Conservation (phyloP, 2,329 filamentous ascomycete species). For the Scleromitrula shiraiana region DNA sequence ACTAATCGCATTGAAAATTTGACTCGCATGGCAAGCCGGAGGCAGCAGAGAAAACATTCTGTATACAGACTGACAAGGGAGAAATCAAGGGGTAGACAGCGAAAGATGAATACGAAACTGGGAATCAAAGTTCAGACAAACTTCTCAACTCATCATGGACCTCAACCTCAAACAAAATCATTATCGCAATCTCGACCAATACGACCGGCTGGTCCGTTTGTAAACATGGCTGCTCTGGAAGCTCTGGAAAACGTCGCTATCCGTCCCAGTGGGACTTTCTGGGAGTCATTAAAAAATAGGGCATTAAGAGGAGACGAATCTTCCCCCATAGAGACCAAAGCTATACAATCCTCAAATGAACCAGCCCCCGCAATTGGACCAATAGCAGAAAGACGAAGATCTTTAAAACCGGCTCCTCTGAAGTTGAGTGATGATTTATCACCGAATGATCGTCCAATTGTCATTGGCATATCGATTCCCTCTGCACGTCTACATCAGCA, state of each 20-base stretch:
- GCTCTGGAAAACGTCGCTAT: conserved; percentile 41
- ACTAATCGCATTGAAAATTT: conserved; percentile 11
- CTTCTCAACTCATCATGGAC: conserved; percentile 43
- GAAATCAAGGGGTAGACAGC: conserved; percentile 54
- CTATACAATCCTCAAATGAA: neutral
- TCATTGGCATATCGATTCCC: conserved; percentile 62
- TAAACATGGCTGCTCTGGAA: conserved; percentile 49
- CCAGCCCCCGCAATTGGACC: neutral
- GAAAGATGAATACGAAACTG: conserved; percentile 50
- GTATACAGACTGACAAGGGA: conserved; percentile 32
- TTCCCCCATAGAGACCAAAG: conserved; percentile 2
- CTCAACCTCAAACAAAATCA: conserved; percentile 36
- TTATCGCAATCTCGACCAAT: conserved; percentile 20
- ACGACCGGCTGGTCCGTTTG: conserved; percentile 28
- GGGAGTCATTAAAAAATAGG: conserved; percentile 26
- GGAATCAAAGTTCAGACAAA: conserved; percentile 65
- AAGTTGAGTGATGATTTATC: conserved; percentile 43
- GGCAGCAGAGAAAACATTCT: conserved; percentile 22
- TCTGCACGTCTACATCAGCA: conserved; percentile 40
- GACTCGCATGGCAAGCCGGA: conserved; percentile 15
- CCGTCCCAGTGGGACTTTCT: conserved; percentile 21
- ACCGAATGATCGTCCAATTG: conserved; percentile 61
- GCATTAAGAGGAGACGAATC: conserved; percentile 9
- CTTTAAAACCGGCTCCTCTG: conserved; percentile 10
- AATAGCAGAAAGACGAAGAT: conserved; percentile 1